Base-by-base conservation (phyloP, 2,329 filamentous ascomycete genomes). In the Penicillium expansum region DNA sequence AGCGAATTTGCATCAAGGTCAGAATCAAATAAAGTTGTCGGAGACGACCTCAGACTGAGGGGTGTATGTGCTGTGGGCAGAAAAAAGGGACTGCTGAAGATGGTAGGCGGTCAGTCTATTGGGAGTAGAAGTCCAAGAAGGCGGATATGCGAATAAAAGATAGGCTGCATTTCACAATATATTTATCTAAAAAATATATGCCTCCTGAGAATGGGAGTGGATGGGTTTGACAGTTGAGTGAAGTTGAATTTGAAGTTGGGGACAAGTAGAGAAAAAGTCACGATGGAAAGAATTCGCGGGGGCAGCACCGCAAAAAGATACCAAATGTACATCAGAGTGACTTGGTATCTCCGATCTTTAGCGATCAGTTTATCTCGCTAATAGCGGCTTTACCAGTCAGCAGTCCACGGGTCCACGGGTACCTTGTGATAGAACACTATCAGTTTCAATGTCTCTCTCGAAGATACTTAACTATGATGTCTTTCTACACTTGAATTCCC, bases 31-130 rank as follows among this genome's bases (percentile, higher is more conserved):
- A 37, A 29, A 33, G 41, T n/a, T 14, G 55, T 33, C 18, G 38
- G 38, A 33, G 37, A 50, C 27, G 38, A 48, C 9, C 30, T 47
- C 44, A 33, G 47, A 55, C 38, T 57, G 55, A 57, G 55, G 55
- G 48, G 55, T 52, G 55, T 41, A 50, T 56, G 41, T 37, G 35
- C 39, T 38, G 43, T 27, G 8, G 54, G 55, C 54, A 54, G 55
- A 59, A 59, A 59, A 49, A 57, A 49, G 32, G 35, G 32, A n/a
- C 11, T 33, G 32, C 33, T 41, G 18, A 39, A 20, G 16, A 27
- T 8, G 27, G 39, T 37, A 59, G 50, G 54, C 49, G 54, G 49
- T 59, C 43, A 22, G 33, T 20, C 11, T 6, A 1, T 42, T n/a
- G 14, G 33, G 22, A 13, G 11, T 27, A 33, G n/a, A 43, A 29